Evolutionary conservation across 352 stramenopile species (phyloP), one percentile per base, ranked within the genome.

Genomic region (Phytophthora brassicae): DNA sequence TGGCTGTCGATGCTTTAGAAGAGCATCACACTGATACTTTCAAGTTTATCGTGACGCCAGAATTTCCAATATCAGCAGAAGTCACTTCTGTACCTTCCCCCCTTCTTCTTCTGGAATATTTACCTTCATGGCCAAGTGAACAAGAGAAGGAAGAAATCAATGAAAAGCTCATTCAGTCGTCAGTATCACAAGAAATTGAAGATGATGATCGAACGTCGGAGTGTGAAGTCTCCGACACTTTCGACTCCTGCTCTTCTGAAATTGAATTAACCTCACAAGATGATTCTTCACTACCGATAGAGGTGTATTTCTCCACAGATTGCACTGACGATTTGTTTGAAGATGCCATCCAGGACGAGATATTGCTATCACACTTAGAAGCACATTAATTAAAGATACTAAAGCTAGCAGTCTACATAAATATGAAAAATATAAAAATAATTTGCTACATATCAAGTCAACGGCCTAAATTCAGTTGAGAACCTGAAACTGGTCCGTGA

Each of bases 221-320:
- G 17, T 57, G 49, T 22, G 64, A 66, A 22, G 24, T 43, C 26
- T 72, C 57, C 0, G 64, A 72, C 3, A 52, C 39, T 6, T 74
- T 74, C 44, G 56, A 67, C 26, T 74, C 66, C 6, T 74, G 60
- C 23, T 36, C 59, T 19, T 72, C 64, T 3, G 52, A 70, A 23
- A 24, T 19, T 4, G 57, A 70, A 6, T n/a, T 52, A 9, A 7
- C 61, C 0, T 3, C 20, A 4, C 24, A 59, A 26, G 11, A 1
- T 23, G n/a, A n/a, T 16, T 6, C 1, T 16, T 14, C 1, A 20
- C 11, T 2, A 44, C 33, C 38, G n/a, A n/a, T n/a, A n/a, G n/a
- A n/a, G n/a, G n/a, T n/a, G n/a, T n/a, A 26, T 6, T 5, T 44
- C 17, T 17, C 39, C 24, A 45, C 42, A 29, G 64, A 61, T 17